Conservation (phyloP, 306 rosid genomes). For the Quillaja saponaria region DNA sequence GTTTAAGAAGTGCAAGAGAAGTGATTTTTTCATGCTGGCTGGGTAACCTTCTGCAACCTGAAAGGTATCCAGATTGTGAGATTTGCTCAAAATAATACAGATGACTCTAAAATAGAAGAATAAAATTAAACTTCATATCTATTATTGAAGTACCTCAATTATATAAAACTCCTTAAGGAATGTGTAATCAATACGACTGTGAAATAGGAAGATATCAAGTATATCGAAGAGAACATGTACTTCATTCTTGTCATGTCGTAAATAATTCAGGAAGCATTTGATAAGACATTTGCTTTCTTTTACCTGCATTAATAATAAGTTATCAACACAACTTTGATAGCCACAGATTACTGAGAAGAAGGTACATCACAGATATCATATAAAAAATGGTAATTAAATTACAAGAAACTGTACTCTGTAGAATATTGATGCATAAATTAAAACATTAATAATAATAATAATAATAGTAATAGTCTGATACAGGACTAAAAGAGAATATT, state of each 20-base stretch:
- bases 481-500: too few relatives aligned
- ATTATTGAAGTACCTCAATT: slow-evolving; percentile 67
- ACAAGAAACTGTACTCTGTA: not conserved
- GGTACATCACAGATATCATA: not conserved
- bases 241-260: slow-evolving; percentile 89
- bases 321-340: slow-evolving; percentile 19
- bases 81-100: not conserved
- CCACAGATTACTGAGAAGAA: not conserved
- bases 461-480: too few relatives aligned
- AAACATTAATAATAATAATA: not conserved
- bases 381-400: not conserved
- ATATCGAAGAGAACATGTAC: slow-evolving; percentile 98
- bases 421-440: not conserved
- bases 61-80: slow-evolving; percentile 29
- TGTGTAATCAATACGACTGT: slow-evolving; percentile 87
- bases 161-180: slow-evolving; percentile 97
- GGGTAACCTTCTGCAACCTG: slow-evolving; percentile 97
- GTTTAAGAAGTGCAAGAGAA: slow-evolving; percentile 75
- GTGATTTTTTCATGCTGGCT: slow-evolving; percentile 74
- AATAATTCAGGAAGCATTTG: slow-evolving; percentile 94
- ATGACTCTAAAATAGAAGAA: slow-evolving; percentile 18
- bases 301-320: slow-evolving; percentile 56
- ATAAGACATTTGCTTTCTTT: slow-evolving; percentile 99
- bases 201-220: slow-evolving; percentile 88
- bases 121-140: slow-evolving; percentile 17